Conservation (phyloP, 1,284 basidiomycete species). For the Naganishia sp. region DNA sequence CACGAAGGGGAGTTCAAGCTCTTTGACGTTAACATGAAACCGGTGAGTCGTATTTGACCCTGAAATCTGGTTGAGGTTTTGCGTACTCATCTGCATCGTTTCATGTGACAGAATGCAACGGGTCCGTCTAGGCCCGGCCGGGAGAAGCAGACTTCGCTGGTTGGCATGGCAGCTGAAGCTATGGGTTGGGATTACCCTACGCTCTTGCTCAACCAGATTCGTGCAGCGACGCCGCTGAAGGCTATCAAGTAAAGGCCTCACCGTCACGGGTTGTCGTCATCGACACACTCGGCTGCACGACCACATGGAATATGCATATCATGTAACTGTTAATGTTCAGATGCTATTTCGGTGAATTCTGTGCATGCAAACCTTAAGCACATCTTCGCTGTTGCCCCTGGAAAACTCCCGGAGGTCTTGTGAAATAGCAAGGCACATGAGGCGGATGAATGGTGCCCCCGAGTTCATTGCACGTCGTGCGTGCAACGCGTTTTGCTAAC, state of each 20-base stretch:
- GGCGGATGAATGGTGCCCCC: no score
- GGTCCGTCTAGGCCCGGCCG: conserved; percentile 44
- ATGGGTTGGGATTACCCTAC: conserved; percentile 30
- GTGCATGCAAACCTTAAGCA: no score
- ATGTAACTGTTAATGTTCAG: not conserved
- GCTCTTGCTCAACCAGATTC: conserved; percentile 13
- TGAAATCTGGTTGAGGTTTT: not conserved
- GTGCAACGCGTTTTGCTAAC: no score
- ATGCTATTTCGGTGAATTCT: no score
- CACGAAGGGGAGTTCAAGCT: conserved; percentile 36
- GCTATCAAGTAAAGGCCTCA: not conserved
- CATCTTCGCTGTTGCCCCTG: no score
- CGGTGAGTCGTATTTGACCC: conserved; percentile 34
- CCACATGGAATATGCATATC: not conserved
- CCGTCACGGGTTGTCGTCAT: no score
- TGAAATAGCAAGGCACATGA: no score
- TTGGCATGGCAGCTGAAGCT: conserved; percentile 40
- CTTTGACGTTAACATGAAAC: conserved; percentile 49
- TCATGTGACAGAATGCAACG: conserved; percentile 40
- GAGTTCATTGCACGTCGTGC: no score
- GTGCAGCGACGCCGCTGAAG: conserved; percentile 28
- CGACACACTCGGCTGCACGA: no score
- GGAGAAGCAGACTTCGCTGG: conserved; percentile 43
- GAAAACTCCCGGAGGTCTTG: no score
- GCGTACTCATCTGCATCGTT: not conserved